A percentile compares a stretch with the other conserved stretches of the same genome.
Conservation (phyloP, 345 rosid genomes). For the Chamaenerion angustifolium region DNA sequence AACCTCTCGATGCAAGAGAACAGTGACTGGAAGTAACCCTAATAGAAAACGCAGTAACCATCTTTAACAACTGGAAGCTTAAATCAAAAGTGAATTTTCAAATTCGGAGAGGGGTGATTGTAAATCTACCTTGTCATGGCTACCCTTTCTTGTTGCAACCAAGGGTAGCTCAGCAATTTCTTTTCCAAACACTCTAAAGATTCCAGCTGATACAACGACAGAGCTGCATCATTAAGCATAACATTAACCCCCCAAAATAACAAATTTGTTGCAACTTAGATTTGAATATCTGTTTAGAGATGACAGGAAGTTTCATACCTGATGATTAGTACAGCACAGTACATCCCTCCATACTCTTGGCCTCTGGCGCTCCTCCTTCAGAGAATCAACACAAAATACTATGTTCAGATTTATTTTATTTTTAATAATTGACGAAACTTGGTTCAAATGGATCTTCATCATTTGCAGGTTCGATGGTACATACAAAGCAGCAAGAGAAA, state of each 20-base stretch:
- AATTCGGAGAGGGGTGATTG: background rate
- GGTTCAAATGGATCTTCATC: too few relatives aligned
- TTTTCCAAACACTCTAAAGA: conserved; percentile 30
- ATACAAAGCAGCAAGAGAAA: background rate
- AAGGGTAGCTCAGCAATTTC: conserved; percentile 39
- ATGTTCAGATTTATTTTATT: too few relatives aligned
- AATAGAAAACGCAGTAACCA: background rate
- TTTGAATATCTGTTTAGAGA: background rate
- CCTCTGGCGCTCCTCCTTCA: conserved; percentile 23
- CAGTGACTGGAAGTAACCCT: conserved; percentile 33
- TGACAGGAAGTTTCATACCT: conserved; percentile 13
- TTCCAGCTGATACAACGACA: conserved; percentile 25
- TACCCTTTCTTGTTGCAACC: conserved; percentile 28
- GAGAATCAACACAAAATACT: background rate
- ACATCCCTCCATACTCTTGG: conserved; percentile 38
- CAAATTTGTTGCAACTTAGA: background rate
- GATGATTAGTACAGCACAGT: conserved; percentile 33
- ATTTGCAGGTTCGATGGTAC: too few relatives aligned
- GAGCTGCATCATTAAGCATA: conserved; percentile 20
- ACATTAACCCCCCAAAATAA: background rate
- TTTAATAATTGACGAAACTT: too few relatives aligned
- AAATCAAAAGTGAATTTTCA: background rate
- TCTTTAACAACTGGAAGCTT: background rate
- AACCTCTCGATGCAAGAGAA: conserved; percentile 34
- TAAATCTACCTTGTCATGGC: conserved; percentile 23